Percentiles rank a stretch among this genome's conserved stretches.
Evolutionary conservation across 345 rosid genomes (phyloP).

Genomic region (Bruguiera sexangula): DNA sequence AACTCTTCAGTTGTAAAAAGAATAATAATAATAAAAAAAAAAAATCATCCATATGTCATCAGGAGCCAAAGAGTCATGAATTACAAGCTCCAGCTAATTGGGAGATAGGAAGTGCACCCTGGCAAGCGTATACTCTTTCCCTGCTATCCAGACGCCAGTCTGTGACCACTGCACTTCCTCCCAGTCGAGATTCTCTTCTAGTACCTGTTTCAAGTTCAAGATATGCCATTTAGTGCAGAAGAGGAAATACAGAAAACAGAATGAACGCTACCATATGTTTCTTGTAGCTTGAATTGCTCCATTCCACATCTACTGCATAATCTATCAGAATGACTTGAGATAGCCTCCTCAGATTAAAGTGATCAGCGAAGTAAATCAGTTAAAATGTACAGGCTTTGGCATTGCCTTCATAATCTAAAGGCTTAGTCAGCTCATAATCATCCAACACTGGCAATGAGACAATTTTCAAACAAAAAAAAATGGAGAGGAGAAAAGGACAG

Average conservation of each 20-base stretch:
- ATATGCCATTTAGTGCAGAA: neutral
- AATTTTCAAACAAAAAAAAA: no score
- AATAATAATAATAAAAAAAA: neutral
- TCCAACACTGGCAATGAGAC: no score
- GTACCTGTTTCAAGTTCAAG: conserved; percentile 39
- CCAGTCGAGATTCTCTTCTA: conserved; percentile 94
- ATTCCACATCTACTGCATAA: neutral
- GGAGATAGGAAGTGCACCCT: conserved; percentile 86
- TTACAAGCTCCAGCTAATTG: conserved; percentile 25
- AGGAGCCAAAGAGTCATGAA: no score
- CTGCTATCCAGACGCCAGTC: conserved; percentile 94
- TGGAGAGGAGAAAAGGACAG: no score
- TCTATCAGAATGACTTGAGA: no score
- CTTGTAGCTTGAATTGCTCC: neutral
- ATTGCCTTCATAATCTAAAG: no score
- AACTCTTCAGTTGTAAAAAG: no score
- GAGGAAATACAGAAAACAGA: no score
- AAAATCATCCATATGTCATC: neutral
- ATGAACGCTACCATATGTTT: neutral
- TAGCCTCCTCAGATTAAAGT: no score
- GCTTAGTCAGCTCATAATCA: no score
- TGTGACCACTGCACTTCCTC: conserved; percentile 99
- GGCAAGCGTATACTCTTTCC: conserved; percentile 82
- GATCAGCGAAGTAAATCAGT: no score
- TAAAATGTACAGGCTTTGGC: no score